Evolutionary conservation across 2,329 filamentous ascomycete species (phyloP).

Genomic region (Fusarium chaquense): DNA sequence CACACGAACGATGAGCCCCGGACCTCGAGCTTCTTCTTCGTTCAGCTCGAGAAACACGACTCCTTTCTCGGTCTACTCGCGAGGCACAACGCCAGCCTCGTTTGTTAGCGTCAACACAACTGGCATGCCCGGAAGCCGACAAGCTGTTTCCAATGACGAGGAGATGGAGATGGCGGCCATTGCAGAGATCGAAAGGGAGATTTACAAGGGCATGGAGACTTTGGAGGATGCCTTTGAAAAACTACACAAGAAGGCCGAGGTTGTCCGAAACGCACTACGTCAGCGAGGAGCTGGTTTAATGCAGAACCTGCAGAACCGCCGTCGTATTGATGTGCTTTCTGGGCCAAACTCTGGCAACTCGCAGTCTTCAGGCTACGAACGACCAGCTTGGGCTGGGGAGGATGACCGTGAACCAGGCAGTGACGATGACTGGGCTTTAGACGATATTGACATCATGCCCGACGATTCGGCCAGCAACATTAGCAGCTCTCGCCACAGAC

Average conservation of each 20-base stretch:
- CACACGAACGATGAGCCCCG: constrained; percentile 55
- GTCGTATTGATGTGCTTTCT: constrained; percentile 67
- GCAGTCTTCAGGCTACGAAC: constrained; percentile 59
- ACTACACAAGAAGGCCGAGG: constrained; percentile 86
- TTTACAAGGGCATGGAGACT: constrained; percentile 93
- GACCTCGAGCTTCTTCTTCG: constrained; percentile 56
- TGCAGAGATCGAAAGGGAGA: constrained; percentile 91
- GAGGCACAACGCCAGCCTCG: constrained; percentile 68
- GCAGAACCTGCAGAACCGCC: constrained; percentile 71
- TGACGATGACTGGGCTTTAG: constrained; percentile 70
- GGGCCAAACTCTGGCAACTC: constrained; percentile 62
- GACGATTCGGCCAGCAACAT: constrained; percentile 88
- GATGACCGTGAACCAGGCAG: constrained; percentile 63
- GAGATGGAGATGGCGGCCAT: constrained; percentile 92
- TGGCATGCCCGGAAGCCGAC: constrained; percentile 58
- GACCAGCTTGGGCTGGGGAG: constrained; percentile 54
- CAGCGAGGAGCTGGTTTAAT: constrained; percentile 84
- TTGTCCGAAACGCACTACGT: constrained; percentile 80
- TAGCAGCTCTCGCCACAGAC: constrained; percentile 74
- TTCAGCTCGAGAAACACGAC: constrained; percentile 61
- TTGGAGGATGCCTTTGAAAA: constrained; percentile 94
- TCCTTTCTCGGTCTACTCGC: constrained; percentile 64
- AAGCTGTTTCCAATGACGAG: constrained; percentile 87
- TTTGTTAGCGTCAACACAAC: constrained; percentile 70
- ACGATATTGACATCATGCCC: constrained; percentile 74